Percentiles rank a stretch among this genome's conserved stretches.
Conservation (phyloP, 768 basidiomycete genomes). For the Austroboletus eburneus region DNA sequence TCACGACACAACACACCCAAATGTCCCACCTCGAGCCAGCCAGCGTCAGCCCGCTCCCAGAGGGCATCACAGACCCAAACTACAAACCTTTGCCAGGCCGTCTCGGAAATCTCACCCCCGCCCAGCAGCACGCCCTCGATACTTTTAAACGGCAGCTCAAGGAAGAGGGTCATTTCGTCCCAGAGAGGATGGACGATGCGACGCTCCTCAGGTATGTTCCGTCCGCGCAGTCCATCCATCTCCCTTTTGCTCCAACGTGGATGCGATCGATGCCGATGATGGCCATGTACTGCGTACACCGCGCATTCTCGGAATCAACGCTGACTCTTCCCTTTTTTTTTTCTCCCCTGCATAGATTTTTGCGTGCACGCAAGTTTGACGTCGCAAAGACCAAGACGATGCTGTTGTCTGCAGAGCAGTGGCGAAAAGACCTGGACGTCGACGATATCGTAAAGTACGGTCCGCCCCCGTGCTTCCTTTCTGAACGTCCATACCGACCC, state of each 20-base stretch:
- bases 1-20: constrained; percentile 7
- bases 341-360: constrained; percentile 63
- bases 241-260: background rate
- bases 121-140: constrained; percentile 62
- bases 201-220: constrained; percentile 57
- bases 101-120: constrained; percentile 68
- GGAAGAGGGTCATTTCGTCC: constrained; percentile 56
- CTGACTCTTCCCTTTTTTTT: no score
- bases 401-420: constrained; percentile 77
- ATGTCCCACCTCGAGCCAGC: constrained; percentile 36
- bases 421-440: constrained; percentile 83
- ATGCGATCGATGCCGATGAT: constrained; percentile 16
- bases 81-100: constrained; percentile 69
- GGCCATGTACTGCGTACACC: no score
- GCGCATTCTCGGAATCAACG: no score
- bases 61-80: constrained; percentile 57
- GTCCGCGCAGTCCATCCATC: background rate
- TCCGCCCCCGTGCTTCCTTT: background rate
- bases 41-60: constrained; percentile 52
- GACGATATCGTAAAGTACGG: constrained; percentile 68
- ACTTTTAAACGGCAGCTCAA: constrained; percentile 62
- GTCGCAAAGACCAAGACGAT: constrained; percentile 76
- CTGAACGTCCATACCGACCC: no score
- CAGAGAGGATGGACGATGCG: constrained; percentile 67
- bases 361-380: constrained; percentile 93